A percentile compares a stretch with the other conserved stretches of the same genome.
Evolutionary conservation across 495 filamentous ascomycete genomes (phyloP).

Genomic region (Astrothelium macrocarpum): DNA sequence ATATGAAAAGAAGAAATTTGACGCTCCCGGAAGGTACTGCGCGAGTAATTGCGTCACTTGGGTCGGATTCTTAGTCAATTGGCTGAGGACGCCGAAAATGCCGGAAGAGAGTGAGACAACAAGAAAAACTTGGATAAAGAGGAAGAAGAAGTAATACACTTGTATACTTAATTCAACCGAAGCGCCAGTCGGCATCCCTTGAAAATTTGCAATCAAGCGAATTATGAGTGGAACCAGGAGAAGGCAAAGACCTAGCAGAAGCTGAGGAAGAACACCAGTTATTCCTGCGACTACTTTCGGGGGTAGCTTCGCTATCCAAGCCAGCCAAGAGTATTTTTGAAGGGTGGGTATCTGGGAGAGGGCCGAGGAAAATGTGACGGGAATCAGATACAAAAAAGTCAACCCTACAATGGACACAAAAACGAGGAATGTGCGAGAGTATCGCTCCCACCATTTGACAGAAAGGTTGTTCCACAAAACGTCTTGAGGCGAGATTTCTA

Average conservation of each 20-base stretch:
- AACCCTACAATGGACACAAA: slow-evolving; percentile 57
- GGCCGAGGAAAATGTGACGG: slow-evolving; percentile 77
- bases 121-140: slow-evolving; percentile 92
- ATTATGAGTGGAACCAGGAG: slow-evolving; percentile 71
- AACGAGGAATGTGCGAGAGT: slow-evolving; percentile 61
- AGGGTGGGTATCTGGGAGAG: slow-evolving; percentile 67
- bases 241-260: slow-evolving; percentile 70
- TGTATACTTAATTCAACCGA: slow-evolving; percentile 73
- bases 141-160: slow-evolving; percentile 86
- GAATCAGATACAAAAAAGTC: slow-evolving; percentile 83
- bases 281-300: slow-evolving; percentile 58
- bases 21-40: slow-evolving; percentile 71
- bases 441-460: slow-evolving; percentile 88
- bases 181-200: slow-evolving; percentile 77
- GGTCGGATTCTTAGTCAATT: slow-evolving; percentile 46
- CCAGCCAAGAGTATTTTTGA: slow-evolving; percentile 56
- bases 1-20: slow-evolving; percentile 98
- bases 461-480: slow-evolving; percentile 98
- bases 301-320: slow-evolving; percentile 57
- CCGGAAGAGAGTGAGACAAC: slow-evolving; percentile 85
- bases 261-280: slow-evolving; percentile 76
- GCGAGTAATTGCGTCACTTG: slow-evolving; percentile 58
- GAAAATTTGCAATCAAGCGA: slow-evolving; percentile 58
- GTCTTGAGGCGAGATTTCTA: slow-evolving; percentile 88
- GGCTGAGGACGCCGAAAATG: slow-evolving; percentile 54